These are phyloP conservation scores for Bruguiera parviflora DNA, from an alignment of 345 rosid genomes.

Conservation along the genomic window DNA sequence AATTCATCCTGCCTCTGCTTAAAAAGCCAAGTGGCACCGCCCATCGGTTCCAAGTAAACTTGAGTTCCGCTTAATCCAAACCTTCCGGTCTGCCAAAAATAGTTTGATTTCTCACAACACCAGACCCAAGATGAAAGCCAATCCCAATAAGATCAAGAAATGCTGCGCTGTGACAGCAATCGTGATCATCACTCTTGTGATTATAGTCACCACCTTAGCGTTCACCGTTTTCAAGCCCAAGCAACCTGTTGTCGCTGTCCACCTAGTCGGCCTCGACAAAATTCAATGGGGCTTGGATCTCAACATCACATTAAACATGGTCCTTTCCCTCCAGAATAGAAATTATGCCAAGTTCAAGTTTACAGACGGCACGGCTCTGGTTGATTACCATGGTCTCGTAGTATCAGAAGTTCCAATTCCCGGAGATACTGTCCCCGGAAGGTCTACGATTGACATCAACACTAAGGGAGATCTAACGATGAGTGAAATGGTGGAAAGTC, in stretches of 20 bases:
- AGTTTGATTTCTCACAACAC: too few species aligned
- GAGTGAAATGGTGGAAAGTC: conserved; percentile 22
- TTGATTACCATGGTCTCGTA: conserved; percentile 25
- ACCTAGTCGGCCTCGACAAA: conserved; percentile 28
- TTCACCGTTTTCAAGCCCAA: background rate
- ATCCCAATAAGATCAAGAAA: background rate
- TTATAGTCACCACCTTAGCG: background rate
- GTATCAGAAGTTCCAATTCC: conserved; percentile 26
- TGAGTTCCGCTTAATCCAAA: too few species aligned
- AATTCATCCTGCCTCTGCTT: too few species aligned
- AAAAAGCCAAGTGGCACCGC: too few species aligned
- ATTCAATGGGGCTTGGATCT: conserved; percentile 3
- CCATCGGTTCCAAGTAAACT: too few species aligned
- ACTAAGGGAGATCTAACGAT: conserved; percentile 25
- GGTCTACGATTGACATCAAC: conserved; percentile 25
- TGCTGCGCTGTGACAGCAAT: background rate
- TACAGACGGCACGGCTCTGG: conserved; percentile 20
- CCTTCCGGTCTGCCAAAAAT: too few species aligned
- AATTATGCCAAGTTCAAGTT: conserved; percentile 45
- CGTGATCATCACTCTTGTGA: background rate
- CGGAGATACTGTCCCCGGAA: conserved; percentile 21
- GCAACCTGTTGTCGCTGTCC: conserved; percentile 11
- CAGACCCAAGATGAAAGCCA: background rate
- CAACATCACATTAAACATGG: conserved; percentile 23
- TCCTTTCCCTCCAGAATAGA: conserved; percentile 34